Percentiles rank a stretch among this genome's conserved stretches.
Evolutionary conservation across 495 filamentous ascomycete genomes (phyloP).

Genomic region (Letharia lupina): DNA sequence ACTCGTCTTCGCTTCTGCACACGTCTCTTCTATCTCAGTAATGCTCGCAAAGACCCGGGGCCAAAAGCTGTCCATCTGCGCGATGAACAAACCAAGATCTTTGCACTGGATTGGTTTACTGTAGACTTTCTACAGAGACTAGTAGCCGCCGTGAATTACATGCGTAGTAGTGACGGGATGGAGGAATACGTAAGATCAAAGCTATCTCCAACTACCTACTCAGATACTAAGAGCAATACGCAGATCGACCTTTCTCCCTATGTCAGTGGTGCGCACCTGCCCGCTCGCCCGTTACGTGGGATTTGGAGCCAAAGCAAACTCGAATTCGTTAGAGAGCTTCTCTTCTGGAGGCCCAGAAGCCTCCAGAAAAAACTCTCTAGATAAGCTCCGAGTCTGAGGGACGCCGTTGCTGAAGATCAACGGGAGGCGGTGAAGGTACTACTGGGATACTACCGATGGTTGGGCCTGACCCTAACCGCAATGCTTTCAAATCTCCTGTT

Average conservation of each 20-base stretch:
- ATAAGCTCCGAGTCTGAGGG: too few relatives aligned
- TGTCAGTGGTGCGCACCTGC: background rate
- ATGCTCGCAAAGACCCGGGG: background rate
- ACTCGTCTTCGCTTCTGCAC: background rate
- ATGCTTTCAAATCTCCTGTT: too few relatives aligned
- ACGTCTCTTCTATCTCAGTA: background rate
- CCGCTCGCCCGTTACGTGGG: background rate
- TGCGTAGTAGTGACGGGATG: too few relatives aligned
- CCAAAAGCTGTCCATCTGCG: background rate
- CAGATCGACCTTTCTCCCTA: background rate
- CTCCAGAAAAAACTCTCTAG: too few relatives aligned
- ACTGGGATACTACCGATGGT: too few relatives aligned
- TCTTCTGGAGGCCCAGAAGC: too few relatives aligned
- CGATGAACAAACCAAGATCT: background rate
- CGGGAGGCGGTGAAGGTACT: too few relatives aligned
- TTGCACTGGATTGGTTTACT: slow-evolving; percentile 2
- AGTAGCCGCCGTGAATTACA: background rate
- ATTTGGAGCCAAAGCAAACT: background rate
- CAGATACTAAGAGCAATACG: background rate
- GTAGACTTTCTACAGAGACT: background rate
- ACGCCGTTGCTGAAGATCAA: too few relatives aligned
- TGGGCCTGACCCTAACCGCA: too few relatives aligned
- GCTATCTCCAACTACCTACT: background rate
- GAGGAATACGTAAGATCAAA: background rate
- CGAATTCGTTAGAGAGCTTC: too few relatives aligned